These are phyloP conservation scores for Solanum corneliomulleri DNA, from an alignment of 257 asterid genomes.

Conservation along the genomic window DNA sequence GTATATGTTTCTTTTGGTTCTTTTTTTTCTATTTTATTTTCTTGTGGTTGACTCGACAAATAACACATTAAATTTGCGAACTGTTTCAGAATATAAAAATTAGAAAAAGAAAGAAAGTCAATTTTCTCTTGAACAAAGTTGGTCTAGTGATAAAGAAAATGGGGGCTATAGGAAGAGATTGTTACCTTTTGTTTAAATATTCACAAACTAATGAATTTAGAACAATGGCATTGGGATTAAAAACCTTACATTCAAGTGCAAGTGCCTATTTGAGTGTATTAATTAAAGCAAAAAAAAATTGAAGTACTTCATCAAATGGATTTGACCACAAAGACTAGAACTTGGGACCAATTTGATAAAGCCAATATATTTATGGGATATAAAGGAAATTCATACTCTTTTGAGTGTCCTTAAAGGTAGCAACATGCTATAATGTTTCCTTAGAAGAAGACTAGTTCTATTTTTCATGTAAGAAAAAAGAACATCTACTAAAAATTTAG, in stretches of 20 bases:
- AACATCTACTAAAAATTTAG: not conserved
- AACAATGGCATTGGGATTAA: not conserved
- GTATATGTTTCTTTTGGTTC: not conserved
- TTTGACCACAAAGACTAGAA: not conserved
- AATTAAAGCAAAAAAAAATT: not conserved
- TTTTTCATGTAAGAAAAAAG: not conserved
- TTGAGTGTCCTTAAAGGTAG: not conserved
- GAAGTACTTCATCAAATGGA: not conserved
- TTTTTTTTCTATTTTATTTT: not conserved
- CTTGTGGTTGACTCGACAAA: not conserved
- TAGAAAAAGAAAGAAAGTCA: not conserved
- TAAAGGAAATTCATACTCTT: not conserved
- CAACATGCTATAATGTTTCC: conserved; percentile 11
- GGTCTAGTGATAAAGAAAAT: too few relatives aligned
- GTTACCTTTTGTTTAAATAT: not conserved
- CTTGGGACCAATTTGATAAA: not conserved
- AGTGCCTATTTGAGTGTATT: not conserved
- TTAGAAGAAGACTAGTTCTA: not conserved
- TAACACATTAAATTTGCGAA: too few relatives aligned
- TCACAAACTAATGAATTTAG: not conserved
- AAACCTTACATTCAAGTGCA: not conserved
- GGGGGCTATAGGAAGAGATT: not conserved
- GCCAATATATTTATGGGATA: not conserved
- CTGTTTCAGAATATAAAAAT: too few relatives aligned
- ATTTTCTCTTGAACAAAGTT: not conserved